phyloP scores from a whole-genome alignment of 73 alveolate species.

The Tetrahymena thermophila region DNA sequence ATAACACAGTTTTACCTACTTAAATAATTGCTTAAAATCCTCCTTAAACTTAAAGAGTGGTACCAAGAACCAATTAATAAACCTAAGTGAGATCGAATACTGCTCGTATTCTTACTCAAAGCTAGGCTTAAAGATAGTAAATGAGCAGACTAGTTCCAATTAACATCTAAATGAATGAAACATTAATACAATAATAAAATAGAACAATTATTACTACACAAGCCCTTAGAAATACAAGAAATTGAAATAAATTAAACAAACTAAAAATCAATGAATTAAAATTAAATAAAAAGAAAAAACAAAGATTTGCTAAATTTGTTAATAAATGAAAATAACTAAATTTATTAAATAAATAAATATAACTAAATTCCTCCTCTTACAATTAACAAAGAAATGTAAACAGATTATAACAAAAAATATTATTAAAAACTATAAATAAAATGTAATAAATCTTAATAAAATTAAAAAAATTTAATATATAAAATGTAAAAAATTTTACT shows the following conservation, averaged over 20 bases:
- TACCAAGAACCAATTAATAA: background rate
- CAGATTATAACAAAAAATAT: background rate
- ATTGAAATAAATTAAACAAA: background rate
- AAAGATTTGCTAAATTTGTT: too few relatives aligned
- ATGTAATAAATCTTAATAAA: too few relatives aligned
- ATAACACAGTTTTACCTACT: background rate
- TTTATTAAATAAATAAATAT: too few relatives aligned
- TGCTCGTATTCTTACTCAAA: background rate
- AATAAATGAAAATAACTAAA: too few relatives aligned
- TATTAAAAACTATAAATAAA: too few relatives aligned
- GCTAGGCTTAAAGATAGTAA: background rate
- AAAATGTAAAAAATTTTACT: background rate
- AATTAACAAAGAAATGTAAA: background rate
- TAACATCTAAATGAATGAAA: background rate
- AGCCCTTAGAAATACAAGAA: background rate
- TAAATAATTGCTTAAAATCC: background rate
- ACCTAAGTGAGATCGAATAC: background rate
- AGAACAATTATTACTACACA: background rate
- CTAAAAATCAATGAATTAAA: background rate
- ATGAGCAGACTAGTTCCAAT: background rate
- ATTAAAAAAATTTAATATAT: too few relatives aligned
- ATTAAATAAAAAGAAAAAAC: background rate
- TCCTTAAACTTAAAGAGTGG: background rate
- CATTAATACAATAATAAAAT: background rate
- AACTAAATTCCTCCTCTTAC: background rate